These are phyloP conservation scores for Monosporascus sp. DNA, from an alignment of 2,329 filamentous ascomycete genomes.

Conservation along the genomic window DNA sequence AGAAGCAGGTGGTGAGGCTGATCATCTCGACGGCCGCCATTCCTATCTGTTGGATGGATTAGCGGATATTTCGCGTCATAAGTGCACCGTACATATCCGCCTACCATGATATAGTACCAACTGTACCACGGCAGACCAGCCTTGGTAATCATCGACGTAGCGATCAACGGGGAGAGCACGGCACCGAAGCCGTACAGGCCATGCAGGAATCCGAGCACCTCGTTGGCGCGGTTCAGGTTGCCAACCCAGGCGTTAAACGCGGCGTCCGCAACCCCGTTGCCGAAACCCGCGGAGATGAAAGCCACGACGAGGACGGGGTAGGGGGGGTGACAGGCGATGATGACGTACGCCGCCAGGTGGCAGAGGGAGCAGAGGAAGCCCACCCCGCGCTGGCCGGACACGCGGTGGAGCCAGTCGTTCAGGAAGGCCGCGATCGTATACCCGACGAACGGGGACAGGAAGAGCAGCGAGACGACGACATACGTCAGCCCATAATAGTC, in stretches of 20 bases:
- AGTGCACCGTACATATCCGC: constrained; percentile 13
- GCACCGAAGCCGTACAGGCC: constrained; percentile 65
- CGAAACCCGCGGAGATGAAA: constrained; percentile 63
- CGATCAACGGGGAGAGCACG: constrained; percentile 63
- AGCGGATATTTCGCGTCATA: not conserved
- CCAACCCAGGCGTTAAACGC: constrained; percentile 55
- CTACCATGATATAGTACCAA: constrained; percentile 72
- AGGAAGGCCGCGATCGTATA: constrained; percentile 41
- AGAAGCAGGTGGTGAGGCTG: constrained; percentile 49
- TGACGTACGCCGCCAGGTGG: constrained; percentile 60
- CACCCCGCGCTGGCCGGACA: constrained; percentile 60
- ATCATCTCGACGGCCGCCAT: constrained; percentile 50
- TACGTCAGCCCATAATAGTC: constrained; percentile 40
- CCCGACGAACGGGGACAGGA: constrained; percentile 41
- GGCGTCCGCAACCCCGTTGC: constrained; percentile 59
- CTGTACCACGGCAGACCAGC: constrained; percentile 58
- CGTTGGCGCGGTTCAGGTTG: constrained; percentile 63
- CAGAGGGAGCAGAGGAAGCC: constrained; percentile 53
- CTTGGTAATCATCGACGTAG: constrained; percentile 64
- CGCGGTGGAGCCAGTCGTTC: constrained; percentile 36
- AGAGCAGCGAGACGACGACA: constrained; percentile 42
- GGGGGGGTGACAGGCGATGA: constrained; percentile 60
- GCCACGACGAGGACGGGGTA: constrained; percentile 61
- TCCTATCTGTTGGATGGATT: constrained; percentile 37
- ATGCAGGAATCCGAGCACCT: constrained; percentile 64